Percentiles rank a stretch among this genome's conserved stretches.
Evolutionary conservation across 164 flowering plant species (phyloP).

Genomic region (Stephania cephalantha): DNA sequence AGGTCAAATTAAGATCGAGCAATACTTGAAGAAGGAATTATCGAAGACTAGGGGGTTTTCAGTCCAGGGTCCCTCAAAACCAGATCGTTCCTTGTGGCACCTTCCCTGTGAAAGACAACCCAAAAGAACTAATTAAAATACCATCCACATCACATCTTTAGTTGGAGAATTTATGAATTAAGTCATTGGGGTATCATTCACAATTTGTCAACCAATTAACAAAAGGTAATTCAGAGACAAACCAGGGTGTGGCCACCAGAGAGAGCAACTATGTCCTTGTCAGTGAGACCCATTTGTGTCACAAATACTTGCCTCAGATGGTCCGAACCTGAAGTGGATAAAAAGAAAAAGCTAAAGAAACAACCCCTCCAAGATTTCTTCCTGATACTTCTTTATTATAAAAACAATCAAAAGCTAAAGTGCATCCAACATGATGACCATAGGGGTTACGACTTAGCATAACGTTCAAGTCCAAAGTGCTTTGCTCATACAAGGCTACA

Average conservation of each 20-base stretch:
- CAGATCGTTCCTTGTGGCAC: conserved; percentile 62
- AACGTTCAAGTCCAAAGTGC: background rate
- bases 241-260: conserved; percentile 67
- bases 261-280: conserved; percentile 50
- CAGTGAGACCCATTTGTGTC: conserved; percentile 46
- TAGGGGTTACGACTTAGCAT: background rate
- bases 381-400: background rate
- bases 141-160: background rate
- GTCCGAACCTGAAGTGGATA: conserved; percentile 33
- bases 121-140: background rate
- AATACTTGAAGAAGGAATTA: conserved; percentile 51
- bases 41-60: conserved; percentile 48
- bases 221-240: background rate
- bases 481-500: background rate
- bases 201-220: background rate
- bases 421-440: background rate
- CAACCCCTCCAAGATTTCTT: background rate
- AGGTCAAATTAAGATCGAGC: background rate
- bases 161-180: background rate
- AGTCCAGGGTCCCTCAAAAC: conserved; percentile 67
- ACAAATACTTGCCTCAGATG: conserved; percentile 47
- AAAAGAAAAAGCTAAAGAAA: background rate
- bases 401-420: background rate
- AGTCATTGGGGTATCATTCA: background rate
- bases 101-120: conserved; percentile 36